Conservation (phyloP, 2,329 filamentous ascomycete species). For the Aureobasidium uvarum region DNA sequence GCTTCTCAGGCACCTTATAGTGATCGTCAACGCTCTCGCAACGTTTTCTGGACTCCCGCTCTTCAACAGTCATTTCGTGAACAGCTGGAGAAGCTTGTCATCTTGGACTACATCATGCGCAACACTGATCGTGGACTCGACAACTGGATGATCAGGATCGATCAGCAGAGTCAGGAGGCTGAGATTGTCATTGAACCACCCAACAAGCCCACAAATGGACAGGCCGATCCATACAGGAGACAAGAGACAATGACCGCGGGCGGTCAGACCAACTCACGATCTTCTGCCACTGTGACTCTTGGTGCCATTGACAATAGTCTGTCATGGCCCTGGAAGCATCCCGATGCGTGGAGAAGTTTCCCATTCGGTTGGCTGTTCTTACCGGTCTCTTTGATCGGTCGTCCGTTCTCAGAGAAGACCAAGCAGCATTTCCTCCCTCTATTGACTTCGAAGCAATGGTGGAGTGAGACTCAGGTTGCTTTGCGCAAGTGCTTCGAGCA, state of each 20-base stretch:
- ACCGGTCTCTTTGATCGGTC: slow-evolving; percentile 91
- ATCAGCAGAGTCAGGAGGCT: slow-evolving; percentile 77
- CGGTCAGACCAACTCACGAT: slow-evolving; percentile 47
- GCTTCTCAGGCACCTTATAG: slow-evolving; percentile 29
- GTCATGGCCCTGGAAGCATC: slow-evolving; percentile 99
- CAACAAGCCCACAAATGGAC: slow-evolving; percentile 51
- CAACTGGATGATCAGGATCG: slow-evolving; percentile 99
- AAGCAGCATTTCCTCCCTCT: slow-evolving; percentile 94
- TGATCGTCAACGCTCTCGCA: slow-evolving; percentile 37
- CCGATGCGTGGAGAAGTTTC: slow-evolving; percentile 87
- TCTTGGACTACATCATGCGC: slow-evolving; percentile 98
- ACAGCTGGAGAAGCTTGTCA: slow-evolving; percentile 93
- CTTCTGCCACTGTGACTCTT: slow-evolving; percentile 48
- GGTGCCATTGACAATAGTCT: slow-evolving; percentile 97
- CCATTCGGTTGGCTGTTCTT: slow-evolving; percentile 98
- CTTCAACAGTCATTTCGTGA: slow-evolving; percentile 92
- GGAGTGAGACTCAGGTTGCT: slow-evolving; percentile 87
- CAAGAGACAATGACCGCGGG: slow-evolving; percentile 82
- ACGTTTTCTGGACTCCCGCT: slow-evolving; percentile 80
- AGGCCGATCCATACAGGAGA: slow-evolving; percentile 41
- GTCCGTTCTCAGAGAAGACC: slow-evolving; percentile 92
- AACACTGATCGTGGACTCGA: slow-evolving; percentile 96
- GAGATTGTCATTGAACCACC: slow-evolving; percentile 84
- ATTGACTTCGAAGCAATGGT: slow-evolving; percentile 93
- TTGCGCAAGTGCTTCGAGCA: slow-evolving; percentile 84